Evolutionary conservation across 768 basidiomycete genomes (phyloP).

Genomic region (Lactarius vividus): DNA sequence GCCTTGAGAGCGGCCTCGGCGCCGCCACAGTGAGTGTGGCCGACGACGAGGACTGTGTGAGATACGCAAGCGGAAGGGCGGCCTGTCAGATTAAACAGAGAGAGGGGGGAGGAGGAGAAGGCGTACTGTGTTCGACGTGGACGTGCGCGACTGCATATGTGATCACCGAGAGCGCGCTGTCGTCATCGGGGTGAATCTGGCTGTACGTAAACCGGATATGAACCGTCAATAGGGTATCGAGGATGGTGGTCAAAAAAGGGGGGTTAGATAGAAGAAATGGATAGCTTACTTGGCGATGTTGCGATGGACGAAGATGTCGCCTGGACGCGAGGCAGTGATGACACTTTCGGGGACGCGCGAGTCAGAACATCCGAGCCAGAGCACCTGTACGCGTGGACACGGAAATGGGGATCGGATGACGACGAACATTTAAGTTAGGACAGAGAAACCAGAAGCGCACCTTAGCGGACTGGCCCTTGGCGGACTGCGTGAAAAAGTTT

Average conservation of each 20-base stretch:
- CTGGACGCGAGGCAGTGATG: slow-evolving; percentile 65
- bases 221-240: neutral
- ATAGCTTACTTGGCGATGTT: slow-evolving; percentile 80
- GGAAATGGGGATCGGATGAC: neutral
- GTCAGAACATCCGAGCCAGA: slow-evolving; percentile 84
- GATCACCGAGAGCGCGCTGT: slow-evolving; percentile 67
- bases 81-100: neutral
- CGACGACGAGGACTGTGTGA: slow-evolving; percentile 70
- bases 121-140: slow-evolving; percentile 72
- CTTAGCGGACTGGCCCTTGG: slow-evolving; percentile 67
- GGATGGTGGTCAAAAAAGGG: too few species aligned
- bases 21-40: slow-evolving; percentile 84
- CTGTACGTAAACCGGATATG: slow-evolving; percentile 37
- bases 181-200: slow-evolving; percentile 72
- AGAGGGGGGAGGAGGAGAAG: slow-evolving; percentile 23
- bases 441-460: slow-evolving; percentile 34
- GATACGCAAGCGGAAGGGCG: neutral
- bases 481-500: slow-evolving; percentile 57
- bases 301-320: slow-evolving; percentile 79
- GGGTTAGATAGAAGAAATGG: too few species aligned
- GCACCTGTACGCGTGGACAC: slow-evolving; percentile 43
- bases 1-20: slow-evolving; percentile 54
- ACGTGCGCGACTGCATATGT: slow-evolving; percentile 69
- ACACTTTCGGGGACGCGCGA: slow-evolving; percentile 83
- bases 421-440: neutral